These are phyloP conservation scores for Primulina eburnea DNA, from an alignment of 257 asterid genomes.

Conservation along the genomic window DNA sequence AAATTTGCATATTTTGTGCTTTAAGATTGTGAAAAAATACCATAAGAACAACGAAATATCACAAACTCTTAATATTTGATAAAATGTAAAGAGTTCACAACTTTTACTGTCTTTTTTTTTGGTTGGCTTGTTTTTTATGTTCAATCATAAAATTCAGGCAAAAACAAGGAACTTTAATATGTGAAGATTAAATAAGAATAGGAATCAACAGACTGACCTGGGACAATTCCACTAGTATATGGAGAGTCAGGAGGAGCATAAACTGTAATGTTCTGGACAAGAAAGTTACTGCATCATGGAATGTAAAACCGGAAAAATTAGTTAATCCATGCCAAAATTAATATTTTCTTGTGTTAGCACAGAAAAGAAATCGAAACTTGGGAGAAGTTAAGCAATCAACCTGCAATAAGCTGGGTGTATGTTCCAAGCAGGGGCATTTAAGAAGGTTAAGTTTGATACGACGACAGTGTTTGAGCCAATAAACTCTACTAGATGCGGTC, in stretches of 20 bases:
- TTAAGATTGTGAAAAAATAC: background rate
- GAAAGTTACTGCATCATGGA: conserved; percentile 62
- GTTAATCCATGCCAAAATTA: background rate
- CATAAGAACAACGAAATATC: background rate
- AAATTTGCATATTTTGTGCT: conserved; percentile 4
- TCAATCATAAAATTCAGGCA: too few species aligned
- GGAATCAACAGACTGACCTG: conserved; percentile 52
- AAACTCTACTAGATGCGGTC: conserved; percentile 87
- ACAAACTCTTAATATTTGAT: background rate
- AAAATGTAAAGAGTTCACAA: background rate
- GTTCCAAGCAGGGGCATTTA: conserved; percentile 92
- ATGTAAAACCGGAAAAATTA: background rate
- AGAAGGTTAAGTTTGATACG: conserved; percentile 81
- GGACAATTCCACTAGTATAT: conserved; percentile 74
- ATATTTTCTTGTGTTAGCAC: background rate
- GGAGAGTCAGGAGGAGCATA: conserved; percentile 84
- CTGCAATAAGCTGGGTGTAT: conserved; percentile 92
- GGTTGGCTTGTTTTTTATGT: too few species aligned
- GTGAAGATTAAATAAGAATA: too few species aligned
- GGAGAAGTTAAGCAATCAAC: conserved; percentile 34
- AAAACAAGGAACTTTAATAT: background rate
- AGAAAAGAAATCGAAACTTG: background rate
- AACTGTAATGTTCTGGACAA: conserved; percentile 83
- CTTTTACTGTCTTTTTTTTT: too few species aligned
- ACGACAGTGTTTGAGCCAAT: conserved; percentile 59